Evolutionary conservation across 768 basidiomycete genomes (phyloP).

Genomic region (Cubamyces sp.): DNA sequence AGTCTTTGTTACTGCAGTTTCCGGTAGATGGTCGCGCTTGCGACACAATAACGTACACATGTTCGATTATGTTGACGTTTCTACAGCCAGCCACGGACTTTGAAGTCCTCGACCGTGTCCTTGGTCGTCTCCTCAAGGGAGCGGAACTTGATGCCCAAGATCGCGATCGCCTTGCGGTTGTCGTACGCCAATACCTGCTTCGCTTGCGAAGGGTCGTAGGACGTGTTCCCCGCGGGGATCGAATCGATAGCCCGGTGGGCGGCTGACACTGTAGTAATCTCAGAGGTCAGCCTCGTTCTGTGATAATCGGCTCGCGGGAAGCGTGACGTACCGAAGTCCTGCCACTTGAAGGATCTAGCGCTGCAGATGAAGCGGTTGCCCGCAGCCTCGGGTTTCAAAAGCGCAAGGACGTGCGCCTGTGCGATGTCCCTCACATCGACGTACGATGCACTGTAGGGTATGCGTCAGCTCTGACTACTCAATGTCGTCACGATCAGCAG

Average conservation of each 20-base stretch:
- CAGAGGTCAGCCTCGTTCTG: too few species aligned
- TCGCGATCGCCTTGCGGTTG: conserved; percentile 39
- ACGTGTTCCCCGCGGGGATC: conserved; percentile 15
- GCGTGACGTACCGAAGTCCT: conserved; percentile 26
- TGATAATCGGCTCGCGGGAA: too few species aligned
- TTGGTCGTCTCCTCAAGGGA: conserved; percentile 43
- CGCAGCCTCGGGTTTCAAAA: conserved; percentile 55
- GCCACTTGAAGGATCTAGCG: conserved; percentile 35
- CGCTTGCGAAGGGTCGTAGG: conserved; percentile 29
- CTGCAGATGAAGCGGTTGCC: conserved; percentile 60
- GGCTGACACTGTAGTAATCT: not conserved
- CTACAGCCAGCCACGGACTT: conserved; percentile 44
- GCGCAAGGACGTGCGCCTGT: conserved; percentile 53
- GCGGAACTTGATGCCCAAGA: conserved; percentile 48
- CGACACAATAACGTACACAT: not conserved
- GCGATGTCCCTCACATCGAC: conserved; percentile 62
- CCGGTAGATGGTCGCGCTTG: not conserved
- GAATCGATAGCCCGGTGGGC: not conserved
- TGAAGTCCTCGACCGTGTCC: conserved; percentile 47
- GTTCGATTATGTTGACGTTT: not conserved
- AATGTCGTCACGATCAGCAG: conserved; percentile 35
- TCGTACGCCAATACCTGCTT: conserved; percentile 36
- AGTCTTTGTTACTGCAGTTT: not conserved
- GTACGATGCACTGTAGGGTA: not conserved
- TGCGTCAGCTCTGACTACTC: not conserved